A percentile compares a stretch with the other conserved stretches of the same genome.
phyloP scores from a whole-genome alignment of 768 basidiomycete species.

The Russula virescens region DNA sequence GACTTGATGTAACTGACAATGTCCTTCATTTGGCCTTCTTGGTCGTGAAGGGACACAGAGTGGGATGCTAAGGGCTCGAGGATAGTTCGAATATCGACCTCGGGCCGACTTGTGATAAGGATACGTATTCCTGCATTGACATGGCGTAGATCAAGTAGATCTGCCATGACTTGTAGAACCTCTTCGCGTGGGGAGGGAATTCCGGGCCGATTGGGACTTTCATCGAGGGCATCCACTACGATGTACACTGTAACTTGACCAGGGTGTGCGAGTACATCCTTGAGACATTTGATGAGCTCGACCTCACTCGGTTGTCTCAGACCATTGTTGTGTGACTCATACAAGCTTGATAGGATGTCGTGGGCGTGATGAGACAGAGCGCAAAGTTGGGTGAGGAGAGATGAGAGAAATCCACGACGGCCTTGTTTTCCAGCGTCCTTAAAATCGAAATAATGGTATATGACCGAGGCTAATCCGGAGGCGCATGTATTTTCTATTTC shows the following conservation, averaged over 20 bases:
- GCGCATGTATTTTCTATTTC: not conserved
- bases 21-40: not conserved
- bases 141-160: not conserved
- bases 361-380: not conserved
- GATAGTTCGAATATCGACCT: not conserved
- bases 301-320: constrained; percentile 2
- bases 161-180: not conserved
- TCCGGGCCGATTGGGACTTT: not conserved
- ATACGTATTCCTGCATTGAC: not conserved
- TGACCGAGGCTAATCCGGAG: not conserved
- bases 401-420: not conserved
- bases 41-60: too few species aligned
- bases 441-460: constrained; percentile 4
- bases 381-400: constrained; percentile 3
- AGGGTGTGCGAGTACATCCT: not conserved
- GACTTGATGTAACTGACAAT: not conserved
- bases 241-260: not conserved
- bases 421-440: not conserved
- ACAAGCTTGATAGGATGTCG: not conserved
- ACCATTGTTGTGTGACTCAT: not conserved
- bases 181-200: not conserved
- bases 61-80: not conserved
- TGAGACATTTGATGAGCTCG: not conserved
- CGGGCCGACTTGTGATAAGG: not conserved
- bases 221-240: not conserved